These are phyloP conservation scores for Chrysoporthe puriensis DNA, from an alignment of 2,329 filamentous ascomycete genomes.

Conservation along the genomic window DNA sequence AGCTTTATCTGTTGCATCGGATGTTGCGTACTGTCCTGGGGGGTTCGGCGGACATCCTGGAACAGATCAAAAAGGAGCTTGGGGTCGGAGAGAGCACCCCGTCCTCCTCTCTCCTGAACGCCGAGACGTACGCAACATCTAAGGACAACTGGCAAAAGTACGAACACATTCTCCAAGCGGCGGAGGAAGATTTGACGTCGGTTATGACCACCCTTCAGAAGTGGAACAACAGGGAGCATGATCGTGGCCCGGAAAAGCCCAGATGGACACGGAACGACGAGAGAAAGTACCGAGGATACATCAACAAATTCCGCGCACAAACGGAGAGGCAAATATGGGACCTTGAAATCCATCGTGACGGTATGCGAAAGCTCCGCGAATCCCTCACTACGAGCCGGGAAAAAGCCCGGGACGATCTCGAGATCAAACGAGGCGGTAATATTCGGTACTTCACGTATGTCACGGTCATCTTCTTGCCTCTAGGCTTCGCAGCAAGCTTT, in stretches of 20 bases:
- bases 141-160: constrained; percentile 12
- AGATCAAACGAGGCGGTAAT: constrained; percentile 33
- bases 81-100: neutral
- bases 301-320: constrained; percentile 22
- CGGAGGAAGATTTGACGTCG: constrained; percentile 15
- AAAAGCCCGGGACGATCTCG: constrained; percentile 26
- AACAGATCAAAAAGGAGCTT: neutral
- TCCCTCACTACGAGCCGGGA: constrained; percentile 4
- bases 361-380: constrained; percentile 9
- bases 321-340: constrained; percentile 15
- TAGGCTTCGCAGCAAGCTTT: constrained; percentile 37
- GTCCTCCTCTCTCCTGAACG: neutral
- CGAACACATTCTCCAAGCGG: constrained; percentile 9
- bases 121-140: neutral
- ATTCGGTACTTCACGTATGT: constrained; percentile 41
- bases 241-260: constrained; percentile 34
- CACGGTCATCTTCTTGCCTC: constrained; percentile 40
- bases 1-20: constrained; percentile 34
- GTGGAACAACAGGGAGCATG: constrained; percentile 35
- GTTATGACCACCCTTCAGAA: constrained; percentile 11
- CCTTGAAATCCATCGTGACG: constrained; percentile 9
- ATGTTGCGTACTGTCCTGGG: constrained; percentile 23
- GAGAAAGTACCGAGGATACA: constrained; percentile 34
- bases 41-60: neutral
- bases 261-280: constrained; percentile 40